phyloP scores from a whole-genome alignment of 2,329 filamentous ascomycete genomes.

The Clonostachys rosea region DNA sequence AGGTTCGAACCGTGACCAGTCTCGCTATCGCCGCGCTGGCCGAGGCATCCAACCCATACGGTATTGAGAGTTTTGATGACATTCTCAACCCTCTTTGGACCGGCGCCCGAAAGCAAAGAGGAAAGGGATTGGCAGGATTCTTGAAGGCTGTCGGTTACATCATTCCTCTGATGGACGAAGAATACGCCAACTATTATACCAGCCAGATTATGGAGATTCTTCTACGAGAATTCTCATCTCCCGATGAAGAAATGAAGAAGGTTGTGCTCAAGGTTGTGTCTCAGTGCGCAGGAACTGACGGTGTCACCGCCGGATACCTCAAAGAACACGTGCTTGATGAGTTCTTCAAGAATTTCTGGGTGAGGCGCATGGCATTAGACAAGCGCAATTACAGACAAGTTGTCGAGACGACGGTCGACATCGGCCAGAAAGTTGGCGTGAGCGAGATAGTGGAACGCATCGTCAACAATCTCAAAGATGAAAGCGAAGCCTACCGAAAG shows the following conservation, averaged over 20 bases:
- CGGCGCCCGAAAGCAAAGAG: slow-evolving; percentile 90
- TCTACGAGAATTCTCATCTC: slow-evolving; percentile 90
- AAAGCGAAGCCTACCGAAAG: slow-evolving; percentile 96
- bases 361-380: slow-evolving; percentile 91
- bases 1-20: slow-evolving; percentile 93
- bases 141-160: slow-evolving; percentile 97
- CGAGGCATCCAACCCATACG: slow-evolving; percentile 94
- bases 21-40: slow-evolving; percentile 92
- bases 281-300: slow-evolving; percentile 89
- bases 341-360: slow-evolving; percentile 99
- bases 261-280: slow-evolving; percentile 96
- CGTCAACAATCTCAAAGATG: slow-evolving; percentile 94
- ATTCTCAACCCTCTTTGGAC: slow-evolving; percentile 98
- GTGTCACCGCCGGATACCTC: slow-evolving; percentile 89
- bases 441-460: slow-evolving; percentile 92
- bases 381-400: slow-evolving; percentile 98
- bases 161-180: slow-evolving; percentile 98
- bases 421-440: slow-evolving; percentile 96
- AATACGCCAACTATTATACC: slow-evolving; percentile 99
- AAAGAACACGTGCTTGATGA: slow-evolving; percentile 94
- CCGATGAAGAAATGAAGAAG: slow-evolving; percentile 99
- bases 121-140: slow-evolving; percentile 92
- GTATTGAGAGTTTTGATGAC: slow-evolving; percentile 98
- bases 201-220: slow-evolving; percentile 99
- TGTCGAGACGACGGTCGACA: slow-evolving; percentile 94